Base-by-base conservation (phyloP, 2,329 filamentous ascomycete species). In the Fusarium pseudoanthophilum region DNA sequence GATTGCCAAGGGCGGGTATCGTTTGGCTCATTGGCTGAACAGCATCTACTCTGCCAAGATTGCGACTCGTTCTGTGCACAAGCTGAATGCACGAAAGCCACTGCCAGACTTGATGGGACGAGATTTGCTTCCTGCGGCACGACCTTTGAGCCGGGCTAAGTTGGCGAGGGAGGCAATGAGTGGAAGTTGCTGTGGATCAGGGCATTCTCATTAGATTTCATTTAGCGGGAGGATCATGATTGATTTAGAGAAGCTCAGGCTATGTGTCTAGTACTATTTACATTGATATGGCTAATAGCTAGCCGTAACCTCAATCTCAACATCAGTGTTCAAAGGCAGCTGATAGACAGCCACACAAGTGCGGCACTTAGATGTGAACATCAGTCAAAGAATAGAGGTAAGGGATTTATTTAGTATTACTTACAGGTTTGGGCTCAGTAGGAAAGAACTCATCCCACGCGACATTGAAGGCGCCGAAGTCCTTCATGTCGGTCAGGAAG, bases 401-500 rank as follows among this genome's bases (percentile, higher is more conserved):
- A 30, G 21, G 16, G 21, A 7, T 24, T 2, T 24, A 11, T 8
- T 8, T 2, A 24, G 4, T 14, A 21, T 1, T 3, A 45, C 64
- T 58, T 3, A 64, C 67, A 21, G 67, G 52, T 16, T 69, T 69
- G 0, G 58, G 67, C 0, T 64, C 28, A 2, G 11, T 8, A 0
- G 67, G 58, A 1, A 58, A 69, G 10, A 59, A 49, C 16, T 69
- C 58, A 34, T 64, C 67, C 64, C 58, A 69, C 7, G 52, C 64
- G 21, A 20, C 11, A 13, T 69, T 69, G 6, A 69, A 18, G 4
- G 49, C 51, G 2, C 6, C 52, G 2, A 69, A 69, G 10, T 69
- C 45, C 5, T 63, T 58, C 57, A 69, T 68, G 4, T 69, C 18
- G 2, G 11, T 3, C 13, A 69, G 21, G 32, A 69, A 68, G n/a